Percentiles rank a stretch among this genome's conserved stretches.
Conservation (phyloP, 2,329 filamentous ascomycete species). For the Blumeria hordei region DNA sequence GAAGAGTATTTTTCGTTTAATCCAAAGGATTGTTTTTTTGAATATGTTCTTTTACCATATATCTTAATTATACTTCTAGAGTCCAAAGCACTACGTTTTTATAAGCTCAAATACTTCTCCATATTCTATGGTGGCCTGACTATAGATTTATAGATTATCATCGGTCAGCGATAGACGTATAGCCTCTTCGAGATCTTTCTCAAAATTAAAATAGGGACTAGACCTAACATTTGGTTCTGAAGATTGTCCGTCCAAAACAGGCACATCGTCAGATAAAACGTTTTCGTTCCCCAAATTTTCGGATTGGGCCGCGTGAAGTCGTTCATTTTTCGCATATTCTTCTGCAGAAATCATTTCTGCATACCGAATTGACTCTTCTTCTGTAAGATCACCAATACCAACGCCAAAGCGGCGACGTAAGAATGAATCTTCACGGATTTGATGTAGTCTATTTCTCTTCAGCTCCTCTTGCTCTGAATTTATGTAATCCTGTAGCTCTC, state of each 20-base stretch:
- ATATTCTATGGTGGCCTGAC: background rate
- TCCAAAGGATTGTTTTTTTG: no score
- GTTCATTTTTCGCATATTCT: conserved; percentile 29
- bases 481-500: conserved; percentile 58
- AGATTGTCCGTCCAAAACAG: background rate
- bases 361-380: conserved; percentile 40
- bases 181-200: conserved; percentile 38
- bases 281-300: conserved; percentile 2
- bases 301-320: conserved; percentile 21
- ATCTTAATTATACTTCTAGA: no score
- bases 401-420: conserved; percentile 66
- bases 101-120: no score
- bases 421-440: conserved; percentile 40
- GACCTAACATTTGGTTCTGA: background rate
- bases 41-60: no score
- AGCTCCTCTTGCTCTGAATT: conserved; percentile 66
- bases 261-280: background rate
- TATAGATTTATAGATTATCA: background rate
- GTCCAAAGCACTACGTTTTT: no score
- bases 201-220: conserved; percentile 17
- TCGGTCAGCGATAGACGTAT: conserved; percentile 29
- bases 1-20: no score
- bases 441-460: conserved; percentile 43
- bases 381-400: conserved; percentile 41
- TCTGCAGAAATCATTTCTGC: conserved; percentile 43